Evolutionary conservation across 2,329 filamentous ascomycete genomes (phyloP), one percentile per base, ranked within the genome.

Genomic region (Neonectria sp.): DNA sequence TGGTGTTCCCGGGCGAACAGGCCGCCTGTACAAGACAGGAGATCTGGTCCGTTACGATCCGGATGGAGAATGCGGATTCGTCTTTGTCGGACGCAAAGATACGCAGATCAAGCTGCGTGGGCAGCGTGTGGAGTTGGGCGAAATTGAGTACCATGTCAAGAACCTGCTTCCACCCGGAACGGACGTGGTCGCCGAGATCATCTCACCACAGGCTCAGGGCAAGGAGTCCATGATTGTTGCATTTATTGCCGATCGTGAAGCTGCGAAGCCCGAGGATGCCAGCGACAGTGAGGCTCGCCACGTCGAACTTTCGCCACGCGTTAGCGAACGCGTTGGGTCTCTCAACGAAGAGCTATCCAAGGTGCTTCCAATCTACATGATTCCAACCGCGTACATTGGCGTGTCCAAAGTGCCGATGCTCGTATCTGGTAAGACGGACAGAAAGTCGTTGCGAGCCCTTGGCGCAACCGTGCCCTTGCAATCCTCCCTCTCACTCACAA

Each of bases 91-190:
- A 17, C 85, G 91, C 55, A 91, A 90, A 71, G 91, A 93, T 72
- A 86, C 86, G n/a, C 90, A 91, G 76, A 87, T 92, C 61, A 93
- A 93, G 79, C 80, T 93, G 31, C 84, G 86, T 12, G 93, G 92
- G 29, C 91, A 89, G 70, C 82, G 91, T 61, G 86, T 92, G 58
- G 92, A 91, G 78, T 82, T 90, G 24, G 83, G 84, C 1, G 86
- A 88, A 70, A 85, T 88, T 7, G 86, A 87, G 70, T 83, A 85
- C 62, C 82, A 87, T 66, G 82, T 87, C 63, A 79, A 80, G 13
- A 77, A 79, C 33, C 43, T 73, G 11, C 73, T 88, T 13, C 82
- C 84, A 0, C 65, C 78, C 0, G 80, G 79, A 0, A 81, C 81
- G 1, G 81, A 81, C 40, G 83, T 86, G 0, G 83, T 82, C 0